A percentile compares a stretch with the other conserved stretches of the same genome.
Conservation (phyloP, 805 yeast species). For the Blastobotrys mokoenaii region DNA sequence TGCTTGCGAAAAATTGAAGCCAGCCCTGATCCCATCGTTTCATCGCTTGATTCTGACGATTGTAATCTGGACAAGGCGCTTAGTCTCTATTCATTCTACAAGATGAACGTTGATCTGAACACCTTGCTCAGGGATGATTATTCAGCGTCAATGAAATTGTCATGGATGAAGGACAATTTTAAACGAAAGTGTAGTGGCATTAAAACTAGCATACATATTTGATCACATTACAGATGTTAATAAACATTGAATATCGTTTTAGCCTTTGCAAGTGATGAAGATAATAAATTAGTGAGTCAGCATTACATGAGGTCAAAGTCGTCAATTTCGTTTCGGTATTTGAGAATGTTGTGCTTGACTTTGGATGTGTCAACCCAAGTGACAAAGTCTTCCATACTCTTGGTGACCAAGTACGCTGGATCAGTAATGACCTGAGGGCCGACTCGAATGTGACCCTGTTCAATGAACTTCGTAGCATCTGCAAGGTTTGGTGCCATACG, state of each 20-base stretch:
- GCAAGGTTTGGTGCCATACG: slow-evolving; percentile 85
- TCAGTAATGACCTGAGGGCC: slow-evolving; percentile 95
- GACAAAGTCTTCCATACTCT: slow-evolving; percentile 90
- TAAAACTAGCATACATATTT: neutral
- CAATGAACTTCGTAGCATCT: slow-evolving; percentile 86
- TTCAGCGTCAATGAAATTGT: too few species aligned
- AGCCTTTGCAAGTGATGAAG: neutral
- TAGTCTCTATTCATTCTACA: too few species aligned
- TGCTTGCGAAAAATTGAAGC: too few species aligned
- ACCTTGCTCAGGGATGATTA: too few species aligned
- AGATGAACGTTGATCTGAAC: too few species aligned
- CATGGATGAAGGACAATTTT: too few species aligned
- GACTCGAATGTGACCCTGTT: slow-evolving; percentile 95
- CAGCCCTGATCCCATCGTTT: too few species aligned
- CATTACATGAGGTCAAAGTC: slow-evolving; percentile 47
- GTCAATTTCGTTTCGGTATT: slow-evolving; percentile 65
- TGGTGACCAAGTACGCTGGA: slow-evolving; percentile 87
- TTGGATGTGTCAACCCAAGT: slow-evolving; percentile 98
- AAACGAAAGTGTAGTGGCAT: too few species aligned
- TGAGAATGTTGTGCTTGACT: slow-evolving; percentile 81
- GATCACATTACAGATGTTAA: neutral
- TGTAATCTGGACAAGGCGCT: too few species aligned
- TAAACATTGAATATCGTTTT: neutral
- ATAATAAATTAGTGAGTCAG: too few species aligned
- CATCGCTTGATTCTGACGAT: too few species aligned